A percentile compares a stretch with the other conserved stretches of the same genome.
Evolutionary conservation across 495 filamentous ascomycete species (phyloP).

Genomic region (Paragyromitra xinjiangensis): DNA sequence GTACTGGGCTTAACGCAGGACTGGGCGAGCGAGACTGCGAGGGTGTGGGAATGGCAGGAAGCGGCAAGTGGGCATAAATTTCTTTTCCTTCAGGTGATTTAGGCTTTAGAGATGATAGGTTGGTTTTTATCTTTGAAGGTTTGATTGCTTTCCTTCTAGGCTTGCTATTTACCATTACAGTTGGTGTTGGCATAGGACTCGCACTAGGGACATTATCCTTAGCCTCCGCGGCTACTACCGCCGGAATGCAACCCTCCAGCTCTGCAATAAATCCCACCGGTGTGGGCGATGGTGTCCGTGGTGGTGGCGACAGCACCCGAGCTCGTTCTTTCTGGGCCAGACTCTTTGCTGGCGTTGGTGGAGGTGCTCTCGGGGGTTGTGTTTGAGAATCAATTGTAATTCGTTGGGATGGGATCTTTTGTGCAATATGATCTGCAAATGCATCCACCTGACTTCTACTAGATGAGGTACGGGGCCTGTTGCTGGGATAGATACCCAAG

Average conservation of each 20-base stretch:
- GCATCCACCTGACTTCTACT: neutral
- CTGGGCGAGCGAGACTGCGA: neutral
- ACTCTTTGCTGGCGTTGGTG: constrained; percentile 38
- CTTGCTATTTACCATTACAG: neutral
- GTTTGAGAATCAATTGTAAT: constrained; percentile 15
- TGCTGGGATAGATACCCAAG: constrained; percentile 3
- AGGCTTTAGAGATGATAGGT: neutral
- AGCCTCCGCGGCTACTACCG: neutral
- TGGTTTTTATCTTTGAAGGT: constrained; percentile 6
- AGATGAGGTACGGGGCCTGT: neutral
- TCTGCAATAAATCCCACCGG: constrained; percentile 28
- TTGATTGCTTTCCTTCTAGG: constrained; percentile 3
- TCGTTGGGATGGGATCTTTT: neutral
- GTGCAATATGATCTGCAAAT: neutral
- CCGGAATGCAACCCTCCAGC: constrained; percentile 13
- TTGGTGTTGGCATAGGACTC: neutral
- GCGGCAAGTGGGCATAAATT: constrained; percentile 37
- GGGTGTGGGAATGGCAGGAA: constrained; percentile 36
- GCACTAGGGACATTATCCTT: neutral
- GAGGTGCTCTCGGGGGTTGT: constrained; percentile 16
- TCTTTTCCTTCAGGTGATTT: constrained; percentile 31
- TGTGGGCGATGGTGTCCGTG: neutral
- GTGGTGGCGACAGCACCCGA: neutral
- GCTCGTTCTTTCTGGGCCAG: constrained; percentile 28
- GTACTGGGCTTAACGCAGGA: neutral